Base-by-base conservation (phyloP, 1,139 yeast species). In the Lodderomyces elongisporus region DNA sequence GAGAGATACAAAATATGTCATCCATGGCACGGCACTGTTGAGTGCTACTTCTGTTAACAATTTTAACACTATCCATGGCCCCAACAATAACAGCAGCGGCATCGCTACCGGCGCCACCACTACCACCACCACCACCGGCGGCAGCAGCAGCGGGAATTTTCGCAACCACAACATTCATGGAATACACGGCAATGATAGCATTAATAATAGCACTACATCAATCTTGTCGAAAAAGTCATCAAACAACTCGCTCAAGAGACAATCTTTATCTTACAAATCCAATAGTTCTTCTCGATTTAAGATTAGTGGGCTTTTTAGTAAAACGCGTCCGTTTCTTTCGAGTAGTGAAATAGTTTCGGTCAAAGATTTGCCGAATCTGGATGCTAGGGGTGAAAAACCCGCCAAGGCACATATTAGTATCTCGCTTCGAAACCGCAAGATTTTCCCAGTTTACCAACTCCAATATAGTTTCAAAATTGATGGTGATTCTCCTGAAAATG, bases 381-480 rank as follows among this genome's bases (percentile, higher is more conserved):
- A 59, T 2, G 40, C 51, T 1, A 56, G 62, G 27, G 51, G 57
- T 9, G 75, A 77, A 14, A 49, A 56, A 5, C 63, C 74, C 49
- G 64, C 65, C 40, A 85, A 79, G 47, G 83, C 89, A 2, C 48
- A 62, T n/a, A 56, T 70, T 32, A 66, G 74, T 12, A 63, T 87
- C 23, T 70, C 79, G 29, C 62, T 85, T 49, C 70, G 69, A 37
- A 66, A 62, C 41, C 62, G 63, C 31, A 65, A 68, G 35, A 66
- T 72, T 4, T 75, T 75, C 58, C 79, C 81, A 2, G 75, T 74
- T 4, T 75, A 74, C 46, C 56, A 72, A 23, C 50, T 69, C 33
- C 75, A 76, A 0, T 58, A 60, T 29, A 63, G 80, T 37, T 84
- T 87, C 63, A 81, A 81, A 48, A 62, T 87, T 28, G 76, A 76